Evolutionary conservation across 1,284 basidiomycete species (phyloP).

Genomic region (Leccinum huronense): DNA sequence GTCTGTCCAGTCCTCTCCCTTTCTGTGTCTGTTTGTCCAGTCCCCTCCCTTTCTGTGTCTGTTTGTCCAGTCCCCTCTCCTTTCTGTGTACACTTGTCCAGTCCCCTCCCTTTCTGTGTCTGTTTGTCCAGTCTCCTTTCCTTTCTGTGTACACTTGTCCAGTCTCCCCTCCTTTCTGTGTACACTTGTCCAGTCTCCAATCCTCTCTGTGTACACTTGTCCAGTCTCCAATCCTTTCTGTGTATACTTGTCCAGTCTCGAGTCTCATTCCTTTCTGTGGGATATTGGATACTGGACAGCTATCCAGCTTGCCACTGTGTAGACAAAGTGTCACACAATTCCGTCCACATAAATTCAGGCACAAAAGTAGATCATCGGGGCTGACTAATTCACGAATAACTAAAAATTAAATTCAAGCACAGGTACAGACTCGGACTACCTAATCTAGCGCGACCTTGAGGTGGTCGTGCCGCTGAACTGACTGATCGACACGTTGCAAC

Average conservation of each 20-base stretch:
- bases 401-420: too few relatives aligned
- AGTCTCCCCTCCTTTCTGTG: too few relatives aligned
- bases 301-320: too few relatives aligned
- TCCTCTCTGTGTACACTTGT: neutral
- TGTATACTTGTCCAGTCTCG: too few relatives aligned
- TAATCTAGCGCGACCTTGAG: neutral
- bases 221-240: too few relatives aligned
- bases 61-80: too few relatives aligned
- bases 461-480: neutral
- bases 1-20: neutral
- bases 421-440: neutral
- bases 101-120: too few relatives aligned
- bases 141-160: too few relatives aligned
- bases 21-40: neutral
- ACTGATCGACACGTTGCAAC: neutral
- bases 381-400: neutral
- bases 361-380: neutral
- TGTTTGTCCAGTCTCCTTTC: too few relatives aligned
- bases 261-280: neutral
- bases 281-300: neutral
- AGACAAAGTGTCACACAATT: too few relatives aligned
- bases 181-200: too few relatives aligned
- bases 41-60: neutral
- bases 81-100: too few relatives aligned
- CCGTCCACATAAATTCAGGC: neutral